Percentiles rank a stretch among this genome's conserved stretches.
Conservation (phyloP, 2,329 filamentous ascomycete genomes). For the Arachnopeziza araneosa region DNA sequence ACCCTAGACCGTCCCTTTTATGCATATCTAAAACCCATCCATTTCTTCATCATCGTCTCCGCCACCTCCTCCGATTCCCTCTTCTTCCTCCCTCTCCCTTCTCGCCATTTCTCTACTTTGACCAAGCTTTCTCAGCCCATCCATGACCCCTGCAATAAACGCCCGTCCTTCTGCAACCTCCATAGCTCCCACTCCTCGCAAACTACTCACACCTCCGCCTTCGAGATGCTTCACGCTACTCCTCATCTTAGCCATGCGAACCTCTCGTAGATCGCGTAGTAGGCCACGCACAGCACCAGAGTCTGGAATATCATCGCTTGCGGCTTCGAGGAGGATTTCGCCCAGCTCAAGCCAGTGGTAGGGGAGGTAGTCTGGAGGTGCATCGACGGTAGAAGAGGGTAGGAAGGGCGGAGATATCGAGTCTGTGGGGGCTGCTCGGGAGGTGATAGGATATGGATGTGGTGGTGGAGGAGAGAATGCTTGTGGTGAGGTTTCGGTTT, state of each 20-base stretch:
- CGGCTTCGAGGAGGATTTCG: constrained; percentile 80
- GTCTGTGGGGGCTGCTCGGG: constrained; percentile 22
- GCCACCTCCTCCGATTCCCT: constrained; percentile 48
- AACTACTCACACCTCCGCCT: constrained; percentile 64
- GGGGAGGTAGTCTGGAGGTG: constrained; percentile 66
- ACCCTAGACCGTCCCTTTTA: constrained; percentile 5
- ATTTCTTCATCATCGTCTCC: constrained; percentile 45
- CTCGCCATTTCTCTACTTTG: constrained; percentile 72
- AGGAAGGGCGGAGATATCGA: constrained; percentile 69
- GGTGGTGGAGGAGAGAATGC: constrained; percentile 75
- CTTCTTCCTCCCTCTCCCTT: constrained; percentile 69
- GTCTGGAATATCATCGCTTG: constrained; percentile 73
- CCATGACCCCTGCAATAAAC: constrained; percentile 80
- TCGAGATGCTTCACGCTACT: constrained; percentile 68
- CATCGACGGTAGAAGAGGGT: constrained; percentile 63
- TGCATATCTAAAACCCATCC: constrained; percentile 19
- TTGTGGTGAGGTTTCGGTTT: constrained; percentile 65
- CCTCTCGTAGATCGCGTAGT: constrained; percentile 77
- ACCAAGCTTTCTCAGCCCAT: constrained; percentile 79
- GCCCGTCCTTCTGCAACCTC: constrained; percentile 82
- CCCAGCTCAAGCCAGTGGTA: constrained; percentile 95
- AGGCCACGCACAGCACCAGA: constrained; percentile 69
- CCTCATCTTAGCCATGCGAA: constrained; percentile 83
- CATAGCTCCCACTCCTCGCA: constrained; percentile 81
- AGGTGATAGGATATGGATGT: constrained; percentile 46